Base-by-base conservation (phyloP, 2,329 filamentous ascomycete genomes). In the Ophiostoma sp. region DNA sequence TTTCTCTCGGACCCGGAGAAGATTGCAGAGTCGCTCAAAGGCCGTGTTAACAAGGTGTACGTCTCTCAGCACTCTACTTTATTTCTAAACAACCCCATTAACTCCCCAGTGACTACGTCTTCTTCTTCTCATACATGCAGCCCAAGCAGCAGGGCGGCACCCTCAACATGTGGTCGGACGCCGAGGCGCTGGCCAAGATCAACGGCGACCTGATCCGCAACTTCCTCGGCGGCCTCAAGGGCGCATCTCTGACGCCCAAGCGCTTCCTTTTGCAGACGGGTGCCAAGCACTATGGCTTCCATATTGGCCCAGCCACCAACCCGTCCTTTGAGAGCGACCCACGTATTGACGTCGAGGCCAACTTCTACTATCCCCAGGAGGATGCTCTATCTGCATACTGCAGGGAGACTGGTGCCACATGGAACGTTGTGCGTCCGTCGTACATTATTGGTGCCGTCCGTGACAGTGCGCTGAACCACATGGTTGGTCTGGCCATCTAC, bases 351-450 rank as follows among this genome's bases (percentile, higher is more conserved):
- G 79, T 85, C 0, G 83, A 84, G 73, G 17, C 71, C 71, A 88
- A 88, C 78, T 88, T 88, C 79, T 88, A 88, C 81, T 88, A 87
- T 75, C 78, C 81, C 0, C 86, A 88, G 79, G 86, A 88, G 79
- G 85, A 88, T 74, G 78, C 80, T 3, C 81, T 88, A 1, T 81
- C 78, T 69, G 77, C 79, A 0, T 88, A 82, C 76, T 85, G 84
- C 77, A 75, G 79, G 1, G 77, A 83, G 22, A 69, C 71, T 15
- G 77, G 76, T 12, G 80, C 82, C 9, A 74, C 75, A 28, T 88
- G 84, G 84, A 87, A 84, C 74, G 79, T 87, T 19, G 82, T 82
- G 33, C 83, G 84, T 73, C 86, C 87, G 0, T 82, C 82, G 0
- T 84, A 81, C 77, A 85, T 88, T 71, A 78, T 85, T 31, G 86